phyloP scores from a whole-genome alignment of 202 grass and related monocot species.

The Setaria viridis region DNA sequence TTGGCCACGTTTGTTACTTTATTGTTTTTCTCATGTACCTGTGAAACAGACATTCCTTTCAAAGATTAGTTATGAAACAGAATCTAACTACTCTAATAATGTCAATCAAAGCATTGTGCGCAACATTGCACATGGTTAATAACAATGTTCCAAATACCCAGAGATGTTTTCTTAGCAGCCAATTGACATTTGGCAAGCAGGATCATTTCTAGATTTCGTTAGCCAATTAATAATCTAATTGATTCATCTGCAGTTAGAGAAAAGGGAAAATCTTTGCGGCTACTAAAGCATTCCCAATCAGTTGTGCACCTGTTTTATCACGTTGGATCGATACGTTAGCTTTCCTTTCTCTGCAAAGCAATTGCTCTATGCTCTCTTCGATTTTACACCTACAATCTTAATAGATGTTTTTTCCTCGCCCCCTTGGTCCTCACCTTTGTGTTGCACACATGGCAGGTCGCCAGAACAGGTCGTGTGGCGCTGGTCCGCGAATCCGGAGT shows the following conservation, averaged over 20 bases:
- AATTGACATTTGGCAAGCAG: slow-evolving; percentile 4
- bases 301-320: background rate
- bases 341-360: background rate
- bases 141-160: background rate
- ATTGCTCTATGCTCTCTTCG: background rate
- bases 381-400: slow-evolving; percentile 5
- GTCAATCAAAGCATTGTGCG: background rate
- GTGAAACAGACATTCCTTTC: background rate
- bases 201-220: slow-evolving; percentile 13
- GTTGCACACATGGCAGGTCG: slow-evolving; percentile 60
- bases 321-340: background rate
- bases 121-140: background rate
- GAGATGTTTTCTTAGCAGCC: background rate
- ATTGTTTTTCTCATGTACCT: background rate
- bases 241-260: background rate
- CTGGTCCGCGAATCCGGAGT: slow-evolving; percentile 79
- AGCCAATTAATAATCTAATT: background rate
- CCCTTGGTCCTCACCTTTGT: slow-evolving; percentile 11
- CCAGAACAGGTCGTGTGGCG: slow-evolving; percentile 83
- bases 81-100: slow-evolving; percentile 4
- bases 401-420: background rate
- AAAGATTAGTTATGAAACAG: background rate
- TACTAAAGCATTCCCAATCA: background rate
- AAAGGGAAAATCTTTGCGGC: background rate
- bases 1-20: background rate